Conservation (phyloP, 306 rosid genomes). For the Trifolium repens region DNA sequence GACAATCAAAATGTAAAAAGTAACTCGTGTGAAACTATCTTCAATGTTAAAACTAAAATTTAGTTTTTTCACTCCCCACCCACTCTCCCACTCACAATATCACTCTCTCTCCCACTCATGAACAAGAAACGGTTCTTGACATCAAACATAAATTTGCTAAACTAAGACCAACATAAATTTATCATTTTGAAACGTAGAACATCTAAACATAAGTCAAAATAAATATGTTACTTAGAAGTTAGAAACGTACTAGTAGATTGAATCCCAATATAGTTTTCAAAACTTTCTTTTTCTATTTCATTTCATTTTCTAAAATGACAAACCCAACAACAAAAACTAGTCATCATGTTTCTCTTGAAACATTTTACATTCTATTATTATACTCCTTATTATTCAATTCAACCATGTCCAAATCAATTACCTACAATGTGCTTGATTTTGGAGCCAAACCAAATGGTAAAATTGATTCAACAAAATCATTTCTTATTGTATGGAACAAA, state of each 20-base stretch:
- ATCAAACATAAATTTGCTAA: neutral
- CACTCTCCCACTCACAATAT: no score
- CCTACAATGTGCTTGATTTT: conserved; percentile 47
- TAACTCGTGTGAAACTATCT: no score
- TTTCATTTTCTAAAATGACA: conserved; percentile 8
- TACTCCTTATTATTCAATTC: neutral
- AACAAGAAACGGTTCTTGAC: no score
- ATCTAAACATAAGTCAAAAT: neutral
- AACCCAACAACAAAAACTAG: neutral
- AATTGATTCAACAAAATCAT: conserved; percentile 51
- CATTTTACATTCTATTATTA: neutral
- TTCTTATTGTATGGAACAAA: conserved; percentile 48
- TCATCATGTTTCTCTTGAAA: neutral
- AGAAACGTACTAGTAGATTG: neutral
- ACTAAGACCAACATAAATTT: neutral
- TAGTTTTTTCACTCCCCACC: no score
- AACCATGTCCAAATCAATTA: conserved; percentile 2
- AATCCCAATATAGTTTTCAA: neutral
- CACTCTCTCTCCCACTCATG: no score
- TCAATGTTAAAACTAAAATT: no score
- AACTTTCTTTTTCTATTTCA: neutral
- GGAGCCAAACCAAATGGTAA: conserved; percentile 55
- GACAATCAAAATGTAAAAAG: no score
- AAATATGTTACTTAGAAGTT: neutral
- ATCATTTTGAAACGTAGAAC: neutral